Evolutionary conservation across 2,329 filamentous ascomycete species (phyloP).

Genomic region (Xylaria sp.): DNA sequence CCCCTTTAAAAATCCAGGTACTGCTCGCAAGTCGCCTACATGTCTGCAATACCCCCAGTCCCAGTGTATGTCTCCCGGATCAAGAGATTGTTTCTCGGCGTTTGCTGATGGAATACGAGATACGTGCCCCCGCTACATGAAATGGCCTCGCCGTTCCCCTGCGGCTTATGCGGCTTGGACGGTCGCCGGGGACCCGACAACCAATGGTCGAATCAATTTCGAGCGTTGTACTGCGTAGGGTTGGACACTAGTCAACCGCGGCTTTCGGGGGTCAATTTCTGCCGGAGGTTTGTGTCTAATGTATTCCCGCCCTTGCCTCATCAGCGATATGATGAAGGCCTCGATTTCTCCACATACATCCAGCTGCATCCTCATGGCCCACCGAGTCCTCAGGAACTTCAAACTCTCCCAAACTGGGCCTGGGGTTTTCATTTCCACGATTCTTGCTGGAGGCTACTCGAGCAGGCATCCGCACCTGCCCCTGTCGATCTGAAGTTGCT

Average conservation of each 20-base stretch:
- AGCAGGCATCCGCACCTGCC: constrained; percentile 32
- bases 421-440: constrained; percentile 40
- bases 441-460: constrained; percentile 36
- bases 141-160: constrained; percentile 7
- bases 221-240: constrained; percentile 35
- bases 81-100: not conserved
- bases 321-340: constrained; percentile 30
- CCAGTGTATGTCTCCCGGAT: not conserved
- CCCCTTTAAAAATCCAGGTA: not conserved
- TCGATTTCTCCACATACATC: constrained; percentile 25
- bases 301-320: constrained; percentile 29
- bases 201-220: constrained; percentile 33
- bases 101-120: not conserved
- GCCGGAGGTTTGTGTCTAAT: constrained; percentile 16
- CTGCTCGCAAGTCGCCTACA: not conserved
- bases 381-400: constrained; percentile 21
- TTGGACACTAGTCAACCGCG: constrained; percentile 19
- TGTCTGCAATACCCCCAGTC: not conserved
- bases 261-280: constrained; percentile 35
- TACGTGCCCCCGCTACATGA: not conserved
- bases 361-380: constrained; percentile 28
- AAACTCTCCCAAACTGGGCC: constrained; percentile 23
- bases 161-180: constrained; percentile 34
- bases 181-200: constrained; percentile 8
- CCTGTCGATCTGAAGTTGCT: constrained; percentile 32